phyloP scores from a whole-genome alignment of 768 basidiomycete species.

The Leccinum disarticulatum region DNA sequence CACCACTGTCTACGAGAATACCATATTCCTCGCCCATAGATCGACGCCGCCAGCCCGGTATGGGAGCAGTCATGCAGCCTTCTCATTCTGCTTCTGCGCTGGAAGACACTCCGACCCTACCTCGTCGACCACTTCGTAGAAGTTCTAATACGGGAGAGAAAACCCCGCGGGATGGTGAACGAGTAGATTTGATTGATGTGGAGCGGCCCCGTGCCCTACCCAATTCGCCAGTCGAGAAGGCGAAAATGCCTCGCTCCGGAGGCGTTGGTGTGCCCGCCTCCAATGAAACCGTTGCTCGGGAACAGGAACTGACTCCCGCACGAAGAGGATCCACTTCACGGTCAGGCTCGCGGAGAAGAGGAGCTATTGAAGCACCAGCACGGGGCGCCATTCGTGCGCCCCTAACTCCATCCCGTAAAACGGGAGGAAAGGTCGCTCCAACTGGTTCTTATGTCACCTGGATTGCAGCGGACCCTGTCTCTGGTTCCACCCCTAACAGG shows the following conservation, averaged over 20 bases:
- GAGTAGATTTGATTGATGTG: constrained; percentile 19
- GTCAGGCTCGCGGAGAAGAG: constrained; percentile 22
- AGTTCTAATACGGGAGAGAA: constrained; percentile 30
- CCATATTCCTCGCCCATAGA: constrained; percentile 24
- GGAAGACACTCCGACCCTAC: constrained; percentile 29
- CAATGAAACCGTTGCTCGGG: constrained; percentile 22
- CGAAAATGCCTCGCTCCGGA: constrained; percentile 14
- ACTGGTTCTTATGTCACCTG: constrained; percentile 19
- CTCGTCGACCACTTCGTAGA: constrained; percentile 29
- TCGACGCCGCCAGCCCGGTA: constrained; percentile 29
- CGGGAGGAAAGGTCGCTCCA: constrained; percentile 30
- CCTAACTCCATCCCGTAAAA: constrained; percentile 11
- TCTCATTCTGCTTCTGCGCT: constrained; percentile 30
- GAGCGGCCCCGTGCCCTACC: constrained; percentile 20
- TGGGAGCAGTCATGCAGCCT: constrained; percentile 24
- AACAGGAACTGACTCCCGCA: constrained; percentile 17
- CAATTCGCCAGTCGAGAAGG: constrained; percentile 18
- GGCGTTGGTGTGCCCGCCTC: constrained; percentile 18
- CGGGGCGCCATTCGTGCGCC: constrained; percentile 13
- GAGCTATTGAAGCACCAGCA: background rate
- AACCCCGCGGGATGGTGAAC: constrained; percentile 23
- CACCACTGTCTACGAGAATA: constrained; percentile 32
- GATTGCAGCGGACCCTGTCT: constrained; percentile 34
- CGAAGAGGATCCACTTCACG: constrained; percentile 18
- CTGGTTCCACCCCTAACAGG: constrained; percentile 35